Evolutionary conservation across 345 rosid species (phyloP).

Genomic region (Salix udensis): DNA sequence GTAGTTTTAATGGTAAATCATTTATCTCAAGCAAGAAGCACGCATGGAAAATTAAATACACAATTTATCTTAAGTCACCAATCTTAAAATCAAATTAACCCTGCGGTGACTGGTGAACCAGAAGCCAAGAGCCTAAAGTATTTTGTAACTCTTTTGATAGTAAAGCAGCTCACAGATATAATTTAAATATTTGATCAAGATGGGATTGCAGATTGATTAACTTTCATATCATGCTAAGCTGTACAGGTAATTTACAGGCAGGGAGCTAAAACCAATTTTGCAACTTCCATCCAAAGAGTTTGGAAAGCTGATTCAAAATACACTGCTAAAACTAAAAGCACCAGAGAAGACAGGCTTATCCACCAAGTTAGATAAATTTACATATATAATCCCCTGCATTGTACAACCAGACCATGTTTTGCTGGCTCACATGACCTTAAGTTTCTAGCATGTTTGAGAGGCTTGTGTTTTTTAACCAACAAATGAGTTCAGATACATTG

Average conservation of each 20-base stretch:
- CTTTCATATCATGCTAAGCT: not conserved
- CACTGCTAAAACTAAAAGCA: not conserved
- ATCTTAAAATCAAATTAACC: not conserved
- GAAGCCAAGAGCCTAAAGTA: not conserved
- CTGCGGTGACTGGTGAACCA: not conserved
- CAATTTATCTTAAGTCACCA: not conserved
- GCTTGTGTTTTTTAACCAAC: not conserved
- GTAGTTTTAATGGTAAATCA: not conserved
- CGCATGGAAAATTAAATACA: not conserved
- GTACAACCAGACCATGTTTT: not conserved
- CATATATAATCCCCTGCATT: not conserved
- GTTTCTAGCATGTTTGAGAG: not conserved
- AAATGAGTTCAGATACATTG: not conserved
- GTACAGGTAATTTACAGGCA: not conserved
- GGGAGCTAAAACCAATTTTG: not conserved
- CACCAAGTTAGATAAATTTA: slow-evolving; percentile 2
- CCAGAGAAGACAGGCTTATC: not conserved
- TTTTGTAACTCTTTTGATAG: not conserved
- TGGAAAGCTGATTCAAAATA: not conserved
- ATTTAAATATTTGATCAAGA: not conserved
- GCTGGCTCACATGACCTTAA: not conserved
- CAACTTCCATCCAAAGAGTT: not conserved
- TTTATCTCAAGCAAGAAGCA: not conserved
- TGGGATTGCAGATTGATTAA: not conserved
- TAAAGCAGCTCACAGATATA: not conserved